Percentiles rank a stretch among this genome's conserved stretches.
phyloP scores from a whole-genome alignment of 306 rosid species.

The Rosa multiflora region DNA sequence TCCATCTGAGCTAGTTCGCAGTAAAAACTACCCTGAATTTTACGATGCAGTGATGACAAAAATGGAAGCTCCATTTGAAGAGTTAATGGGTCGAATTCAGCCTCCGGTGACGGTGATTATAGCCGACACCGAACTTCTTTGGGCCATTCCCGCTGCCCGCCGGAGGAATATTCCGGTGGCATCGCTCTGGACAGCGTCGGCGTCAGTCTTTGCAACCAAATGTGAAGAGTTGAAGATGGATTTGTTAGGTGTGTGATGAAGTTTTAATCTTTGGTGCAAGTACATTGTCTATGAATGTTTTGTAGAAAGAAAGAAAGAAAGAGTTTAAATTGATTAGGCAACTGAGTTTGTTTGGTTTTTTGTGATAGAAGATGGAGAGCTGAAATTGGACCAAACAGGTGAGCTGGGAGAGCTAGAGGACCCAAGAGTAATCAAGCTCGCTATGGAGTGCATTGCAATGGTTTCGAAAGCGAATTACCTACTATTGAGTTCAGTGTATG shows the following conservation, averaged over 20 bases:
- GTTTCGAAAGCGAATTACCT: conserved; percentile 44
- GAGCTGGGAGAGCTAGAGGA: conserved; percentile 36
- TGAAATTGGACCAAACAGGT: conserved; percentile 18
- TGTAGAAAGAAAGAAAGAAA: neutral
- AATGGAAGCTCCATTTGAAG: conserved; percentile 30
- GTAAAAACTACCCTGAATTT: conserved; percentile 14
- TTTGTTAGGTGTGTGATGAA: neutral
- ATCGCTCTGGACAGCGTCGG: conserved; percentile 20
- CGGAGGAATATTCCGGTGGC: conserved; percentile 28
- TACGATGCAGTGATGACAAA: conserved; percentile 25
- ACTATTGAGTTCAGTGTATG: conserved; percentile 42
- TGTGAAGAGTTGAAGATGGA: neutral
- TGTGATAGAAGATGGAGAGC: conserved; percentile 28
- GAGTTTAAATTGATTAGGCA: neutral
- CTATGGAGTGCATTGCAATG: conserved; percentile 30
- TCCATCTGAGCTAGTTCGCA: conserved; percentile 24
- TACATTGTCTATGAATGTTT: neutral
- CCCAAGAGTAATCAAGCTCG: conserved; percentile 27
- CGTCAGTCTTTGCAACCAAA: conserved; percentile 3
- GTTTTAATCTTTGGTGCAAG: neutral
- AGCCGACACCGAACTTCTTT: conserved; percentile 21
- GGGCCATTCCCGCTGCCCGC: conserved; percentile 19
- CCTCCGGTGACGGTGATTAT: conserved; percentile 10
- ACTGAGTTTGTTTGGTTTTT: neutral
- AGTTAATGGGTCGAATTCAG: conserved; percentile 5